Evolutionary conservation across 345 rosid species (phyloP).

Genomic region (Hypericum androsaemum): DNA sequence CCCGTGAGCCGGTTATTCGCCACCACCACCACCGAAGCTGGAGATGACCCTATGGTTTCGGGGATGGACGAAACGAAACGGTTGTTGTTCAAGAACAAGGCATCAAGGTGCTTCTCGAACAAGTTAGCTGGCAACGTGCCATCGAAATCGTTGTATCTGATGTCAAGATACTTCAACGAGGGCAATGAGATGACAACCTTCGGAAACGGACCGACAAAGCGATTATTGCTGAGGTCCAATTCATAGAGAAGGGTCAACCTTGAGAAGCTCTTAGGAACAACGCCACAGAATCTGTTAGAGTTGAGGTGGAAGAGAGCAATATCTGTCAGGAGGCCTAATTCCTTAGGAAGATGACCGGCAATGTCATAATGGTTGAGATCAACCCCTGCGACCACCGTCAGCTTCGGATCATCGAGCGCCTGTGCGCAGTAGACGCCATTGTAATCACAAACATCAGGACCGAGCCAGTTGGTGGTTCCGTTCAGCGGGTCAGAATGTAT

Average conservation of each 20-base stretch:
- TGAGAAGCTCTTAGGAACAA: conserved; percentile 13
- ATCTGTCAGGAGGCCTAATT: conserved; percentile 16
- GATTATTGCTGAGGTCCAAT: conserved; percentile 20
- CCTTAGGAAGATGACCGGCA: conserved; percentile 13
- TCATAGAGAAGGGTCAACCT: conserved; percentile 9
- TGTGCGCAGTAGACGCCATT: conserved; percentile 11
- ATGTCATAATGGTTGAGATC: conserved; percentile 18
- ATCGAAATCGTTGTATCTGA: conserved; percentile 17
- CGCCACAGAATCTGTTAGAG: conserved; percentile 15
- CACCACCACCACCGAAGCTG: conserved; percentile 14
- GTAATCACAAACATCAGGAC: conserved; percentile 10
- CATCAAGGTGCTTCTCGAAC: conserved; percentile 13
- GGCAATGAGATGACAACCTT: conserved; percentile 1
- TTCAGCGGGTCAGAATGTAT: conserved; percentile 12
- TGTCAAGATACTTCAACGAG: conserved; percentile 11
- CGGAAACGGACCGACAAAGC: conserved; percentile 13
- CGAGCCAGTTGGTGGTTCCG: conserved; percentile 9
- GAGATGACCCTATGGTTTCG: conserved; percentile 16
- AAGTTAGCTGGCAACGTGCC: conserved; percentile 9
- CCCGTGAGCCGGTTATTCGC: conserved; percentile 19
- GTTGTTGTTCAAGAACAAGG: conserved; percentile 15
- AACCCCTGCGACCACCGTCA: conserved; percentile 8
- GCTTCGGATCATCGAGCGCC: conserved; percentile 1
- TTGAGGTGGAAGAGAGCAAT: conserved; percentile 13
- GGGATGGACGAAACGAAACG: conserved; percentile 9